These are phyloP conservation scores for Pyricularia grisea DNA, from an alignment of 2,329 filamentous ascomycete species.

Conservation along the genomic window DNA sequence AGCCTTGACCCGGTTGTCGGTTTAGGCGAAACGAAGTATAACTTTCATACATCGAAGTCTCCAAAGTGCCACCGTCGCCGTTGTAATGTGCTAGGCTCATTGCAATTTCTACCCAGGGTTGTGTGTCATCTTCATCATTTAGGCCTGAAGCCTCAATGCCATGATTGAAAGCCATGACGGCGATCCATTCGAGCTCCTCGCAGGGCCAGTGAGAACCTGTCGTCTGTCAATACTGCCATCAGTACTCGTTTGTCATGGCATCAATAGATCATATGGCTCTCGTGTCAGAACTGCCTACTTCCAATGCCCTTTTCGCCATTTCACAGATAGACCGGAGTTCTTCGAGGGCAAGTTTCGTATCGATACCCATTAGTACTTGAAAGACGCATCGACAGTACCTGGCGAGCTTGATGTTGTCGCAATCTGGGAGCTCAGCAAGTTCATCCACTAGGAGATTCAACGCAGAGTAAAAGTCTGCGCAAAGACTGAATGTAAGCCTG, in stretches of 20 bases:
- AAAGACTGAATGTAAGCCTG: background rate
- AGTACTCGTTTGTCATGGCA: background rate
- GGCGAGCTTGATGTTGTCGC: slow-evolving; percentile 51
- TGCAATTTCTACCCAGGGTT: slow-evolving; percentile 53
- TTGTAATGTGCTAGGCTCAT: slow-evolving; percentile 51
- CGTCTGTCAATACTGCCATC: slow-evolving; percentile 16
- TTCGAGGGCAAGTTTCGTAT: slow-evolving; percentile 45
- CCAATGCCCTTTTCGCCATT: slow-evolving; percentile 39
- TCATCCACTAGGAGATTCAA: slow-evolving; percentile 63
- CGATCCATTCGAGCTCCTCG: slow-evolving; percentile 69
- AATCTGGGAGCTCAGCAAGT: slow-evolving; percentile 47
- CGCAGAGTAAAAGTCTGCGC: slow-evolving; percentile 36
- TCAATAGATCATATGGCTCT: background rate
- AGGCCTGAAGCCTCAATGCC: slow-evolving; percentile 55
- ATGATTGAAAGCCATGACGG: slow-evolving; percentile 59
- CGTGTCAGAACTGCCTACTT: slow-evolving; percentile 25
- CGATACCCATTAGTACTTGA: slow-evolving; percentile 50
- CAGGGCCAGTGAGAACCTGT: slow-evolving; percentile 43
- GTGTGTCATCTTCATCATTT: slow-evolving; percentile 43
- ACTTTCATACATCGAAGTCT: slow-evolving; percentile 31
- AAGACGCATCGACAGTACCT: slow-evolving; percentile 75
- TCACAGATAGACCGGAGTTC: slow-evolving; percentile 54
- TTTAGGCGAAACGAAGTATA: slow-evolving; percentile 28
- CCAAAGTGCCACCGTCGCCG: slow-evolving; percentile 41
- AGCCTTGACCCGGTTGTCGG: background rate